phyloP scores from a whole-genome alignment of 768 basidiomycete species.

The Suillus americanus region DNA sequence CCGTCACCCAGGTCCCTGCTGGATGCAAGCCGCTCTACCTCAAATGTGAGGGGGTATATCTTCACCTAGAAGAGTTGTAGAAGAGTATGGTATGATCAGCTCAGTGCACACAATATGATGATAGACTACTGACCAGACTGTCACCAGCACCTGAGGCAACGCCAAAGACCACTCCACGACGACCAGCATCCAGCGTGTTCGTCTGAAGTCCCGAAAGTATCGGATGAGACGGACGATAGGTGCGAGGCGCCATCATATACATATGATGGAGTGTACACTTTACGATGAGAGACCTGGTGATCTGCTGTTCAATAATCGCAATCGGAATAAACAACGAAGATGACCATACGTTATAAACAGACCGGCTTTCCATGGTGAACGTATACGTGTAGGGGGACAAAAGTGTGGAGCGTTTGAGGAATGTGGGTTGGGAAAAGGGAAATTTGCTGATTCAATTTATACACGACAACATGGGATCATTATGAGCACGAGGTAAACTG shows the following conservation, averaged over 20 bases:
- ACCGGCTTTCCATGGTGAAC: conserved; percentile 2
- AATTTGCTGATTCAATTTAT: not conserved
- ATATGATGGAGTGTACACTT: conserved; percentile 16
- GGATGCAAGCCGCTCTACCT: too few relatives aligned
- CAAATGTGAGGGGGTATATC: not conserved
- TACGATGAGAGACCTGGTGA: conserved; percentile 10
- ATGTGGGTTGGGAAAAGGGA: not conserved
- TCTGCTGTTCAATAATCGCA: not conserved
- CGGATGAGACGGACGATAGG: conserved; percentile 23
- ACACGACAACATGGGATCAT: not conserved
- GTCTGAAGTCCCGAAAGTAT: conserved; percentile 17
- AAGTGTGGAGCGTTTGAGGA: not conserved
- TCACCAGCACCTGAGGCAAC: conserved; percentile 28
- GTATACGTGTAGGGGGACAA: not conserved
- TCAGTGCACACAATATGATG: not conserved
- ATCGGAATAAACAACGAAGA: not conserved
- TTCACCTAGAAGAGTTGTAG: not conserved
- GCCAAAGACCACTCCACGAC: conserved; percentile 13
- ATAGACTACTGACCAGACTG: not conserved
- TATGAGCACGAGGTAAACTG: not conserved
- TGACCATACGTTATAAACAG: conserved; percentile 13
- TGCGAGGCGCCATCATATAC: conserved; percentile 24
- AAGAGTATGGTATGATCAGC: not conserved
- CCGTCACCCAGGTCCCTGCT: not conserved
- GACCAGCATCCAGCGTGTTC: conserved; percentile 22